Conservation (phyloP, 192 early-diverging fungal species). For the Piromyces finnis region DNA sequence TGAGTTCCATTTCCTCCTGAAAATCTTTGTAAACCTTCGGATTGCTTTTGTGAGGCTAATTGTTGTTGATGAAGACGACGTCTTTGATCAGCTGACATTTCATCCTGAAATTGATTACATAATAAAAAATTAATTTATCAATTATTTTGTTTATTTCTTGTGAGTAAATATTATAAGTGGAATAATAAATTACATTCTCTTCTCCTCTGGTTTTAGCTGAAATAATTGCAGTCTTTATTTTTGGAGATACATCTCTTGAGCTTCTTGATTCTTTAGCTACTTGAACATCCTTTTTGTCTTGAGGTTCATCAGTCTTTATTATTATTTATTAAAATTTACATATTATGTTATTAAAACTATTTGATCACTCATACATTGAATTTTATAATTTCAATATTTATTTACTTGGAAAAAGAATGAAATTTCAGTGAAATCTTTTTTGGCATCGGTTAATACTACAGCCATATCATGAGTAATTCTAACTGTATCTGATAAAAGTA, state of each 20-base stretch:
- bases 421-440: conserved; percentile 1
- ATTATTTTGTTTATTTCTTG: too few relatives aligned
- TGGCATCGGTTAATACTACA: conserved; percentile 39
- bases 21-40: conserved; percentile 66
- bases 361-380: too few relatives aligned
- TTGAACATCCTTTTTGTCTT: conserved; percentile 14
- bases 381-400: too few relatives aligned
- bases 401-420: conserved; percentile 13
- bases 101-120: neutral
- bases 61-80: conserved; percentile 78
- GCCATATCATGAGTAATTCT: conserved; percentile 46
- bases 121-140: too few relatives aligned
- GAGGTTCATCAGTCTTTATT: conserved; percentile 5
- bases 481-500: conserved; percentile 66
- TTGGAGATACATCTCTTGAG: neutral
- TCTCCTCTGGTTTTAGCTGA: conserved; percentile 10
- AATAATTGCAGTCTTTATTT: neutral
- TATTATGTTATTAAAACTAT: too few relatives aligned
- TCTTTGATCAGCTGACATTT: conserved; percentile 38
- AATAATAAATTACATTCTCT: neutral
- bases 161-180: too few relatives aligned
- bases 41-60: conserved; percentile 51
- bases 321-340: neutral
- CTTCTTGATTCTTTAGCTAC: conserved; percentile 1
- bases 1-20: conserved; percentile 36